A percentile compares a stretch with the other conserved stretches of the same genome.
These are phyloP conservation scores for Trichosporon inkin DNA, from an alignment of 1,284 basidiomycete species.

Conservation along the genomic window DNA sequence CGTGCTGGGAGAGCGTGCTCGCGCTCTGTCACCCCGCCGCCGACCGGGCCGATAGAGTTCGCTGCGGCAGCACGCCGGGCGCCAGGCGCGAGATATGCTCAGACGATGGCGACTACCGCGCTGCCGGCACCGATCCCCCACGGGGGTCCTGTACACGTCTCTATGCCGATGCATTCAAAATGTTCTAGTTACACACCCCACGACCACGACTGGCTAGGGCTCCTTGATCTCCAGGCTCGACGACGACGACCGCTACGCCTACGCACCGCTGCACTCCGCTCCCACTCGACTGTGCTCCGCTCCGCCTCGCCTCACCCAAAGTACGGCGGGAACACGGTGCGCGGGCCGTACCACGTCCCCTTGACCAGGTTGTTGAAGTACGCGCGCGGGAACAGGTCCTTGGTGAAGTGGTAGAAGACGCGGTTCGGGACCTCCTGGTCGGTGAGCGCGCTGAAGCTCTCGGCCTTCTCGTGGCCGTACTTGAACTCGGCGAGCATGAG, in stretches of 20 bases:
- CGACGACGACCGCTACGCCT: too few species aligned
- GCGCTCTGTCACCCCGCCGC: too few species aligned
- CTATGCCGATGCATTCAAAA: too few species aligned
- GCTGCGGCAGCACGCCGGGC: too few species aligned
- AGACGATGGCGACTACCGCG: too few species aligned
- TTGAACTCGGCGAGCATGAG: constrained; percentile 80
- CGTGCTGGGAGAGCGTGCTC: too few species aligned
- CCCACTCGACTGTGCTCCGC: not conserved
- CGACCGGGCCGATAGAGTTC: too few species aligned
- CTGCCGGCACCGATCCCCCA: too few species aligned
- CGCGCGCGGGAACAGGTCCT: constrained; percentile 76
- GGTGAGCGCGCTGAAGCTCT: constrained; percentile 66
- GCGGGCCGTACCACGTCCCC: constrained; percentile 52
- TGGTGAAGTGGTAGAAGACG: constrained; percentile 87
- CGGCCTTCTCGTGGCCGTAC: constrained; percentile 80
- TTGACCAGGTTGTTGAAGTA: constrained; percentile 83
- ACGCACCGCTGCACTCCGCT: too few species aligned
- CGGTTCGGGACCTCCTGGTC: constrained; percentile 64
- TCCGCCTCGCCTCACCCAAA: constrained; percentile 15
- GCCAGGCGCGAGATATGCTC: too few species aligned
- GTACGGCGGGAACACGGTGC: constrained; percentile 44
- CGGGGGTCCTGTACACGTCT: too few species aligned
- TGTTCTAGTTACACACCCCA: not conserved
- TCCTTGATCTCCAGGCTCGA: not conserved
- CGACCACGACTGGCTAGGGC: not conserved